Conservation (phyloP, 805 yeast species). For the Wickerhamiella qilinensis region DNA sequence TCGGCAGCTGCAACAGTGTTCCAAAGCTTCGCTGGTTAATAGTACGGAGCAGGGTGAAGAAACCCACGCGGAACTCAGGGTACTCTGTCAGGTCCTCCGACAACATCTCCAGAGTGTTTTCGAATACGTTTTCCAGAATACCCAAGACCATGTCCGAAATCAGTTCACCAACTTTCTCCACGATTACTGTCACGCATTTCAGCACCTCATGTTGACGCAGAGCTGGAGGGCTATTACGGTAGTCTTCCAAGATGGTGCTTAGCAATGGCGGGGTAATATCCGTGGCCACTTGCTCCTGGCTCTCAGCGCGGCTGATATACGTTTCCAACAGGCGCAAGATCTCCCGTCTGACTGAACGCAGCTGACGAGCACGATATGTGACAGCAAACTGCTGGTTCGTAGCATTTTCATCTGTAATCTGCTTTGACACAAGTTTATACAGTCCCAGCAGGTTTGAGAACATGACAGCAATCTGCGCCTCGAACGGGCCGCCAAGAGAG, state of each 20-base stretch:
- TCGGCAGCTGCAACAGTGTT: slow-evolving; percentile 76
- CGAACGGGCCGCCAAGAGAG: slow-evolving; percentile 85
- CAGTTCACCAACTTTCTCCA: slow-evolving; percentile 69
- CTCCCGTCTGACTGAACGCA: slow-evolving; percentile 93
- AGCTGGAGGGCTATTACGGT: slow-evolving; percentile 76
- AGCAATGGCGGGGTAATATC: slow-evolving; percentile 73
- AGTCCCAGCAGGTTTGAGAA: slow-evolving; percentile 80
- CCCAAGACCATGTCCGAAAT: slow-evolving; percentile 68
- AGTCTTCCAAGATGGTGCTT: slow-evolving; percentile 76
- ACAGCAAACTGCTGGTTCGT: slow-evolving; percentile 73
- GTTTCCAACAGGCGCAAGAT: slow-evolving; percentile 77
- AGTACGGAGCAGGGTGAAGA: slow-evolving; percentile 75
- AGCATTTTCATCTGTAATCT: slow-evolving; percentile 60
- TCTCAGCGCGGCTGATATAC: slow-evolving; percentile 74
- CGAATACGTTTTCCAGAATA: slow-evolving; percentile 81
- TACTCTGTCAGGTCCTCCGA: slow-evolving; percentile 89
- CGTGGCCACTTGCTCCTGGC: slow-evolving; percentile 65
- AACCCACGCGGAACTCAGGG: slow-evolving; percentile 96
- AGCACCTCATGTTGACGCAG: slow-evolving; percentile 97
- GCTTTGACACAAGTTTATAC: slow-evolving; percentile 72
- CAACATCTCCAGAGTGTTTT: slow-evolving; percentile 89
- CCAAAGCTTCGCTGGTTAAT: slow-evolving; percentile 73
- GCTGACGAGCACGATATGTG: slow-evolving; percentile 85
- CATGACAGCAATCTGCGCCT: slow-evolving; percentile 71
- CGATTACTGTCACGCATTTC: slow-evolving; percentile 84